Percentiles rank a stretch among this genome's conserved stretches.
phyloP scores from a whole-genome alignment of 768 basidiomycete genomes.

The Mycena venus region DNA sequence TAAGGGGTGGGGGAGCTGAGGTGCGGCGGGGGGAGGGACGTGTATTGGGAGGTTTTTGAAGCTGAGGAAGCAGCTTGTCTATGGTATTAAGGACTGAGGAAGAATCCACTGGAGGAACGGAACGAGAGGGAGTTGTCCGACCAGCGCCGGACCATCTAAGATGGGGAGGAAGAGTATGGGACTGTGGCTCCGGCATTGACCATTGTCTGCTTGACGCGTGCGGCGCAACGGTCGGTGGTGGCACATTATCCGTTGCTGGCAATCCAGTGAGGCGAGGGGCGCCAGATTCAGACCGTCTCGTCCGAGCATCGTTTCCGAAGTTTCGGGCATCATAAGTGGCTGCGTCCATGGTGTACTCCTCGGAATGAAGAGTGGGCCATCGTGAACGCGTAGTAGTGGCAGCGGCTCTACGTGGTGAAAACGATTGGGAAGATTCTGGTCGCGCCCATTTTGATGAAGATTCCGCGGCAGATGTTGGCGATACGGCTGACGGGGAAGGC shows the following conservation, averaged over 20 bases:
- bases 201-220: neutral
- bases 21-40: conserved; percentile 12
- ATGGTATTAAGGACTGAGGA: neutral
- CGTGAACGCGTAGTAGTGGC: neutral
- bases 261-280: neutral
- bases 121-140: neutral
- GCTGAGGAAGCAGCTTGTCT: neutral
- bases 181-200: conserved; percentile 9
- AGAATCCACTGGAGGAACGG: neutral
- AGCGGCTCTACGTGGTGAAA: too few relatives aligned
- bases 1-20: neutral
- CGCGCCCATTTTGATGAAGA: neutral
- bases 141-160: conserved; percentile 1
- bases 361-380: conserved; percentile 18
- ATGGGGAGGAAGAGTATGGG: neutral
- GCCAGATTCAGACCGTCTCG: neutral
- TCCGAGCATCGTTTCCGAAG: neutral
- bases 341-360: neutral
- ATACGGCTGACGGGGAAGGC: too few relatives aligned
- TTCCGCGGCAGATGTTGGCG: neutral
- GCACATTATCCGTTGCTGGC: neutral
- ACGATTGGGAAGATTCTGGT: too few relatives aligned
- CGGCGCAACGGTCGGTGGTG: neutral
- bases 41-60: neutral
- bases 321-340: neutral